Percentiles rank a stretch among this genome's conserved stretches.
These are phyloP conservation scores for Neurospora sp. DNA, from an alignment of 495 filamentous ascomycete genomes.

Conservation along the genomic window DNA sequence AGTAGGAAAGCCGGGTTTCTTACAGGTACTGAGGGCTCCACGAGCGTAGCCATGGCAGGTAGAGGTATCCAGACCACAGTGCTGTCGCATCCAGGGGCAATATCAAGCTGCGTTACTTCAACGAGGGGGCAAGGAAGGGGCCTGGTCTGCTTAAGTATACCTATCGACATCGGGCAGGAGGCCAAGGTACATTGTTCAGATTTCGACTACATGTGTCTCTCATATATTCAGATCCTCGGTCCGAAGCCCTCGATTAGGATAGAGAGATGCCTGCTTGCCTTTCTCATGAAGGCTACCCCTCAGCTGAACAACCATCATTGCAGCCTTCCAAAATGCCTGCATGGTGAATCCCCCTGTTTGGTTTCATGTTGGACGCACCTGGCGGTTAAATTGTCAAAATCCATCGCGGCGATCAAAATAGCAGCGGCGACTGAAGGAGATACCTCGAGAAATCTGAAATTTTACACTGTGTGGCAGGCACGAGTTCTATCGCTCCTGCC, in stretches of 20 bases:
- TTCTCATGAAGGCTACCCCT: not conserved
- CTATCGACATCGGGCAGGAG: too few species aligned
- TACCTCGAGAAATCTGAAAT: not conserved
- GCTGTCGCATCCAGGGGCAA: not conserved
- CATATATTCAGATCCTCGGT: not conserved
- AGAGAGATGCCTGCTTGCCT: not conserved
- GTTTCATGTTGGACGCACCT: not conserved
- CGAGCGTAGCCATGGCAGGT: not conserved
- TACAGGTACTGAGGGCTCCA: not conserved
- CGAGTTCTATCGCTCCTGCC: not conserved
- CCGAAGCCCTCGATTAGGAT: not conserved
- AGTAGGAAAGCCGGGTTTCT: not conserved
- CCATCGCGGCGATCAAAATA: not conserved
- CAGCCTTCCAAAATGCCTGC: not conserved
- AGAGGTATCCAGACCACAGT: not conserved
- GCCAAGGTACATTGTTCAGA: too few species aligned
- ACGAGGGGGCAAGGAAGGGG: not conserved
- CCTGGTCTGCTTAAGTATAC: not conserved
- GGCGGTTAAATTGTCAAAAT: not conserved
- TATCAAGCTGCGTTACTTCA: not conserved
- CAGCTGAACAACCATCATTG: not conserved
- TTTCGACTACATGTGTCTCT: not conserved
- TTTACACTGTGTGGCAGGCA: not conserved
- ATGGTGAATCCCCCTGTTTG: not conserved
- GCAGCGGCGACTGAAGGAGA: not conserved